Conservation (phyloP, 306 rosid genomes). For the Chamaecrista fasciculata region DNA sequence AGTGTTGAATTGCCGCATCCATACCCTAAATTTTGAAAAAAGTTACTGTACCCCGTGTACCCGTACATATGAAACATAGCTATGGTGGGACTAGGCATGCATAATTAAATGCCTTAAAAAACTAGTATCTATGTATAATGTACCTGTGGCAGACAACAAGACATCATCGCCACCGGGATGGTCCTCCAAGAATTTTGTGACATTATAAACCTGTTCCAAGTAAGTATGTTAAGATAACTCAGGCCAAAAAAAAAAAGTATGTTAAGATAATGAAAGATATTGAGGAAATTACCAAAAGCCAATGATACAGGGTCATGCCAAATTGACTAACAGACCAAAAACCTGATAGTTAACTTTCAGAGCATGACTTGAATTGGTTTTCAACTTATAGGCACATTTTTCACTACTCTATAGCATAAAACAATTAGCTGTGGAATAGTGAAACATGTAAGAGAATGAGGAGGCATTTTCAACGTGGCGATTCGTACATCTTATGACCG, state of each 20-base stretch:
- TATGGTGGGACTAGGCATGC: not conserved
- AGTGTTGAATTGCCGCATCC: no score
- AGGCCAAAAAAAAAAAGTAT: no score
- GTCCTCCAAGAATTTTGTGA: slow-evolving; percentile 79
- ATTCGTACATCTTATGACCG: not conserved
- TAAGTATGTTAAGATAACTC: not conserved
- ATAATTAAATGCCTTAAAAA: not conserved
- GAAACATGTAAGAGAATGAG: not conserved
- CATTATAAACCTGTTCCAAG: slow-evolving; percentile 62
- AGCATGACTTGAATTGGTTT: not conserved
- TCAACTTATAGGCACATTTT: not conserved
- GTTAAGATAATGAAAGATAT: slow-evolving; percentile 15
- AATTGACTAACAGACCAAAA: not conserved
- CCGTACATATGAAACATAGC: not conserved
- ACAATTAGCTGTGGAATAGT: not conserved
- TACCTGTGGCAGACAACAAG: slow-evolving; percentile 65
- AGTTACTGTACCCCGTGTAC: no score
- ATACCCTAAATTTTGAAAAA: no score
- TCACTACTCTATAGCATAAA: not conserved
- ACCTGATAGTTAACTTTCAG: not conserved
- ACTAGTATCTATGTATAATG: not conserved
- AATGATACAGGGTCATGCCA: not conserved
- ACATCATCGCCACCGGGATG: slow-evolving; percentile 95
- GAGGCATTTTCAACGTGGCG: not conserved
- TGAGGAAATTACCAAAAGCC: not conserved